Evolutionary conservation across 768 basidiomycete genomes (phyloP).

Genomic region (Boletellus sp.): DNA sequence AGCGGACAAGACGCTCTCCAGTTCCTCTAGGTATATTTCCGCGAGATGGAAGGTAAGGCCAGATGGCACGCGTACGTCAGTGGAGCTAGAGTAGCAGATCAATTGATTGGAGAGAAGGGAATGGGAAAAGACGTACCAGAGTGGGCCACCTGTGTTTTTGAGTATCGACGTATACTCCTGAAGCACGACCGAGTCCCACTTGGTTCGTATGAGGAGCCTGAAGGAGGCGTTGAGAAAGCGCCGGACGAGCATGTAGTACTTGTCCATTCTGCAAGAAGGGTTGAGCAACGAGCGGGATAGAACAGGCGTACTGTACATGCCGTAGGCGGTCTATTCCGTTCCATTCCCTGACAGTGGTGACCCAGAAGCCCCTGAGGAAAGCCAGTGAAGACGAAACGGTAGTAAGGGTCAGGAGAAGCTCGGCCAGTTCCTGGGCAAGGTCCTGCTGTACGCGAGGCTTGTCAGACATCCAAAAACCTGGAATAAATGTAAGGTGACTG

Average conservation of each 20-base stretch:
- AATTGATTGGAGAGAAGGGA: not conserved
- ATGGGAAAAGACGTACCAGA: constrained; percentile 54
- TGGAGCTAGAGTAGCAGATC: constrained; percentile 43
- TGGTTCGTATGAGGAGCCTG: constrained; percentile 62
- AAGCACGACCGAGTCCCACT: constrained; percentile 61
- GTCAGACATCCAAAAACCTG: constrained; percentile 99
- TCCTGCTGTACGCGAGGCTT: constrained; percentile 95
- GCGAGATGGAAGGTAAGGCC: constrained; percentile 82
- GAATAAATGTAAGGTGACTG: not conserved
- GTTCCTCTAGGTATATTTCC: constrained; percentile 88
- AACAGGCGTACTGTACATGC: constrained; percentile 41
- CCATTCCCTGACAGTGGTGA: constrained; percentile 88
- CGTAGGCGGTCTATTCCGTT: constrained; percentile 84
- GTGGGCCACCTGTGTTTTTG: constrained; percentile 63
- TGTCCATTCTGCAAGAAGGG: constrained; percentile 70
- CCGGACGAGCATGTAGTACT: constrained; percentile 93
- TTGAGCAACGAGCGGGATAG: not conserved
- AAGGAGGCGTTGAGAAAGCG: constrained; percentile 86
- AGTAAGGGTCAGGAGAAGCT: constrained; percentile 69
- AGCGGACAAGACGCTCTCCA: constrained; percentile 59
- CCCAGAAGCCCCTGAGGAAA: constrained; percentile 91
- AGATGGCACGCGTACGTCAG: constrained; percentile 68
- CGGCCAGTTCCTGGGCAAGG: constrained; percentile 80
- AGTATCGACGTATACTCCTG: constrained; percentile 69
- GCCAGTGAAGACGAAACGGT: constrained; percentile 54